These are phyloP conservation scores for Colletotrichum melonis DNA, from an alignment of 2,329 filamentous ascomycete species.

Conservation along the genomic window DNA sequence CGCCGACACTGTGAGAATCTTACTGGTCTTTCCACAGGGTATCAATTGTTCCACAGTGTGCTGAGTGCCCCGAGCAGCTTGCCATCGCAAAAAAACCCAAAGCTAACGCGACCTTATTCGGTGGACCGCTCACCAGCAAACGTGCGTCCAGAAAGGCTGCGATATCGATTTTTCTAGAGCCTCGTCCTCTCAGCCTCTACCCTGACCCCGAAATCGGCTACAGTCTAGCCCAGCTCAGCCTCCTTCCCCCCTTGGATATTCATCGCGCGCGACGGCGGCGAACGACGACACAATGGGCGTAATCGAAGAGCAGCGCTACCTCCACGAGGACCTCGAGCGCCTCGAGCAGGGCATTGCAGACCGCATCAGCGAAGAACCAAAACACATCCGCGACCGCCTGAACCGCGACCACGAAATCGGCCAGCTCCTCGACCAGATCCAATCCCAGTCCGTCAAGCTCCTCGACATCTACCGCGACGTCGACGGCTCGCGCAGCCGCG, in stretches of 20 bases:
- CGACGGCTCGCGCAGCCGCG: slow-evolving; percentile 76
- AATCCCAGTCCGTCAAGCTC: slow-evolving; percentile 84
- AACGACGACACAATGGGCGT: slow-evolving; percentile 67
- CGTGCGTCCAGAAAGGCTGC: not conserved
- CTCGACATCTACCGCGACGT: slow-evolving; percentile 87
- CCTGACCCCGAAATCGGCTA: not conserved
- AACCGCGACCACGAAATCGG: slow-evolving; percentile 93
- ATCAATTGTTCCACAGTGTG: not conserved
- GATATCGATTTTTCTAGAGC: slow-evolving; percentile 19
- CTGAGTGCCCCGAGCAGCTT: not conserved
- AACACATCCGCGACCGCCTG: slow-evolving; percentile 90
- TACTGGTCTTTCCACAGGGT: not conserved
- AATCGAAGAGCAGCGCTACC: slow-evolving; percentile 90
- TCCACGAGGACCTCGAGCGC: slow-evolving; percentile 96
- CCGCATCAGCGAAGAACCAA: slow-evolving; percentile 87
- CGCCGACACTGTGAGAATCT: not conserved
- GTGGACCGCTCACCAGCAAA: slow-evolving; percentile 21
- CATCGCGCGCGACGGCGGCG: not conserved
- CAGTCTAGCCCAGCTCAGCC: too few species aligned
- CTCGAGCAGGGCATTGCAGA: slow-evolving; percentile 94
- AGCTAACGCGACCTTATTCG: slow-evolving; percentile 35
- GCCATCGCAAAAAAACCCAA: slow-evolving; percentile 1
- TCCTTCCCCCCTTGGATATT: not conserved
- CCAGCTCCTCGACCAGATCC: slow-evolving; percentile 87
- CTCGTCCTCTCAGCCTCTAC: not conserved